Conservation (phyloP, 805 yeast species). For the Torulaspora franciscae region DNA sequence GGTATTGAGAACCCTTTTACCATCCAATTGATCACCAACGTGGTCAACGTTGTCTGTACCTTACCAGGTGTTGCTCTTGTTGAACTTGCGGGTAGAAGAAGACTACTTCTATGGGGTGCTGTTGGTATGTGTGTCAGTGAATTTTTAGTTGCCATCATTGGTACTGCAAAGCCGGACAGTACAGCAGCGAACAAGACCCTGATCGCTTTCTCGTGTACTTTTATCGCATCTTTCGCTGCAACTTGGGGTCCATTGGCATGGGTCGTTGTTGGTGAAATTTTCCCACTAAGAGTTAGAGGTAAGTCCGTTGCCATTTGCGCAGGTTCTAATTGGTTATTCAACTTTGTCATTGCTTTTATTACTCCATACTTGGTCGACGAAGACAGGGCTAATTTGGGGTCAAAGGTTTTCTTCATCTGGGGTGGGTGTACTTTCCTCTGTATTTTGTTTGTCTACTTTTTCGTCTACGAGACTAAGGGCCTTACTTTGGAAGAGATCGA, state of each 20-base stretch:
- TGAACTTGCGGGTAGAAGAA: slow-evolving; percentile 53
- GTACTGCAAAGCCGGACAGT: slow-evolving; percentile 31
- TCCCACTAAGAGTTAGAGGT: slow-evolving; percentile 67
- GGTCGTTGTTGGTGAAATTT: slow-evolving; percentile 64
- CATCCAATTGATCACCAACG: slow-evolving; percentile 56
- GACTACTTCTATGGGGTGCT: slow-evolving; percentile 45
- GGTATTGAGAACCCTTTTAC: slow-evolving; percentile 55
- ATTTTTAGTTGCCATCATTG: slow-evolving; percentile 41
- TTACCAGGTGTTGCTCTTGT: slow-evolving; percentile 48
- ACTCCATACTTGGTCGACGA: slow-evolving; percentile 67
- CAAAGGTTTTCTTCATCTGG: slow-evolving; percentile 58
- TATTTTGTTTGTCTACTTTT: slow-evolving; percentile 52
- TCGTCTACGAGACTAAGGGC: slow-evolving; percentile 75
- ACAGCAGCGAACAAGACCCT: slow-evolving; percentile 60
- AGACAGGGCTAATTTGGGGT: slow-evolving; percentile 62
- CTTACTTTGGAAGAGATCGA: slow-evolving; percentile 78
- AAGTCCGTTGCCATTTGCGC: slow-evolving; percentile 55
- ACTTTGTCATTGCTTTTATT: slow-evolving; percentile 62
- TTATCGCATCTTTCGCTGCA: slow-evolving; percentile 67
- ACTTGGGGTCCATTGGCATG: slow-evolving; percentile 74
- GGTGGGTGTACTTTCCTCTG: slow-evolving; percentile 63
- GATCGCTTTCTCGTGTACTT: slow-evolving; percentile 68
- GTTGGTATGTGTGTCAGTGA: slow-evolving; percentile 58
- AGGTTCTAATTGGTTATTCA: slow-evolving; percentile 64
- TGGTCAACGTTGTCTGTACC: slow-evolving; percentile 57